phyloP scores from a whole-genome alignment of 75 land plant genomes.

The Picea sitchensis region DNA sequence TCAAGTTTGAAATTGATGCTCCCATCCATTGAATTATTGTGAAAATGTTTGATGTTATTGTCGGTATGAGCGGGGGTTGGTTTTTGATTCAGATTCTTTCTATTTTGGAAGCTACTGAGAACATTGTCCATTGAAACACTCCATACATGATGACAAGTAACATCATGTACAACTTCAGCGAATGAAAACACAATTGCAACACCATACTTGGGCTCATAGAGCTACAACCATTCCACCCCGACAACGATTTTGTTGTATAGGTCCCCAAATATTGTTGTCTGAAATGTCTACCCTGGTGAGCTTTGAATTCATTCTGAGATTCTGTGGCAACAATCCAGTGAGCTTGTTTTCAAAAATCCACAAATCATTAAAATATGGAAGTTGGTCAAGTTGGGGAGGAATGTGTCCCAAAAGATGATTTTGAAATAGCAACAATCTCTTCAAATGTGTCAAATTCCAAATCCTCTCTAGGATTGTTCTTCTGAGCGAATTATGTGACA shows the following conservation, averaged over 20 bases:
- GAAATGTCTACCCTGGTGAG: background rate
- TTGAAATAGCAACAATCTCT: slow-evolving; percentile 3
- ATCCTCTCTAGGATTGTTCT: slow-evolving; percentile 27
- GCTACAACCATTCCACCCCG: background rate
- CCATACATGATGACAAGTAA: slow-evolving; percentile 30
- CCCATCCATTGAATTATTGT: slow-evolving; percentile 34
- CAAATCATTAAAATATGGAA: slow-evolving; percentile 12
- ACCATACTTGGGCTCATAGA: background rate
- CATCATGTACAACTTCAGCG: too few relatives aligned
- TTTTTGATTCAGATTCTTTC: slow-evolving; percentile 29
- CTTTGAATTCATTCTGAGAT: background rate
- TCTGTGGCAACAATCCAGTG: slow-evolving; percentile 23
- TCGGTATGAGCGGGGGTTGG: slow-evolving; percentile 32
- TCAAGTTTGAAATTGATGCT: slow-evolving; percentile 15
- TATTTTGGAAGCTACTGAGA: slow-evolving; percentile 36
- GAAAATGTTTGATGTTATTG: slow-evolving; percentile 11
- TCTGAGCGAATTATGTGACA: background rate
- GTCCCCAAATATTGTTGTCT: background rate
- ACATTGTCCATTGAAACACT: slow-evolving; percentile 81
- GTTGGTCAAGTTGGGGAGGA: slow-evolving; percentile 19
- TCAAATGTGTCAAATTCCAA: slow-evolving; percentile 15
- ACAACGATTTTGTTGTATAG: background rate
- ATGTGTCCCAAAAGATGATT: slow-evolving; percentile 21
- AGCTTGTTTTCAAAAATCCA: slow-evolving; percentile 26
- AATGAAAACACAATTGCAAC: too few relatives aligned